Evolutionary conservation across 352 stramenopile species (phyloP).

Genomic region (Phytophthora fragariae): DNA sequence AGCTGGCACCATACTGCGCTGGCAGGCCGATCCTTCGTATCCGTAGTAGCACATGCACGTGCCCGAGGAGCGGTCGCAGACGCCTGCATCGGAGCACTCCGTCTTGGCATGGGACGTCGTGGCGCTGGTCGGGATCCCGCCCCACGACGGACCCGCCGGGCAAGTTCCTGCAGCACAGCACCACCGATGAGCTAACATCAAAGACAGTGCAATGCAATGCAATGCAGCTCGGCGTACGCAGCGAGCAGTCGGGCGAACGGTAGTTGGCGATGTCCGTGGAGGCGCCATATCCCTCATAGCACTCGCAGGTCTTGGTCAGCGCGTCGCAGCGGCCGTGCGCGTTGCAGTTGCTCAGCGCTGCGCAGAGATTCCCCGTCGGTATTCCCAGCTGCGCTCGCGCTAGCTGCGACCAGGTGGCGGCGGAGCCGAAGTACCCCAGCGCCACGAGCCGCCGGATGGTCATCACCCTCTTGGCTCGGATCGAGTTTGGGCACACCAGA

Average conservation of each 20-base stretch:
- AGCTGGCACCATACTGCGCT: constrained; percentile 53
- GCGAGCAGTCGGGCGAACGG: constrained; percentile 85
- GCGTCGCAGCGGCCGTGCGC: constrained; percentile 89
- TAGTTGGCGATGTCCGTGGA: constrained; percentile 82
- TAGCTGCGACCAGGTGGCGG: background rate
- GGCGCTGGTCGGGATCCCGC: constrained; percentile 49
- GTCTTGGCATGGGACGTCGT: constrained; percentile 51
- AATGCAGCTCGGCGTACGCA: constrained; percentile 38
- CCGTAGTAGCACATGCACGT: constrained; percentile 72
- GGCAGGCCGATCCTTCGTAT: constrained; percentile 78
- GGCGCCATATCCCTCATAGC: constrained; percentile 89
- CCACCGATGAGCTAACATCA: background rate
- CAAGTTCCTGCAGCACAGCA: constrained; percentile 57
- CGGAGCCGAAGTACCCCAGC: background rate
- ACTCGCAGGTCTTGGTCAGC: constrained; percentile 85
- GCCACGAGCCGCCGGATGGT: background rate
- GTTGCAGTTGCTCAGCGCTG: constrained; percentile 87
- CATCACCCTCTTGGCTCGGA: background rate
- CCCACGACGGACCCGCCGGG: constrained; percentile 71
- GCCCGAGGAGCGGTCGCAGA: constrained; percentile 61
- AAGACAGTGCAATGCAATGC: background rate
- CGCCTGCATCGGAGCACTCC: constrained; percentile 74
- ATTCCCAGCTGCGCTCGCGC: constrained; percentile 55
- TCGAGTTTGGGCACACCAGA: constrained; percentile 5
- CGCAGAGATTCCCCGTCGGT: constrained; percentile 75